phyloP scores from a whole-genome alignment of 2,329 filamentous ascomycete genomes.

The Knoxdaviesia proteae region DNA sequence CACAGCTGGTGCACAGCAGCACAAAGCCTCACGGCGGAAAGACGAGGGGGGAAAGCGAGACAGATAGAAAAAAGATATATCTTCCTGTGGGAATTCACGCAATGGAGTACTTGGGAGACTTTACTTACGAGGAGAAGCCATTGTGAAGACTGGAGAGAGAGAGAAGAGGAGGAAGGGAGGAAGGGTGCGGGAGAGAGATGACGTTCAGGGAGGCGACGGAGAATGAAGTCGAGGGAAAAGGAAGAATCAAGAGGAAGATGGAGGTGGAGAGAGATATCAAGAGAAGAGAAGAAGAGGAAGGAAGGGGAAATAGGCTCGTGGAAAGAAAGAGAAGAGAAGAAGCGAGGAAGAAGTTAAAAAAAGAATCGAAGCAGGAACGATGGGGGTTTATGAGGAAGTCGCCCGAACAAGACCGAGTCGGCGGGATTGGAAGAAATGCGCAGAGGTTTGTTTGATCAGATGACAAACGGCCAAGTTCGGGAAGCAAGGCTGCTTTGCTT shows the following conservation, averaged over 20 bases:
- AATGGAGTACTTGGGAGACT: slow-evolving; percentile 1
- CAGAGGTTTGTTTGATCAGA: too few relatives aligned
- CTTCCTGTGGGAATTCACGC: too few relatives aligned
- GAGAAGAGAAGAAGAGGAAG: slow-evolving; percentile 1
- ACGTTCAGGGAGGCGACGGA: not conserved
- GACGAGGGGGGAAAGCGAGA: not conserved
- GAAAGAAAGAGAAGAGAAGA: slow-evolving; percentile 2
- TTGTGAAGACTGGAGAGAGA: slow-evolving; percentile 16
- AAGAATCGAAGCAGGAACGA: not conserved
- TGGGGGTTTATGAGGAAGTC: too few relatives aligned
- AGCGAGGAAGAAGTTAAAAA: not conserved
- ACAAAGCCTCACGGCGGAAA: not conserved
- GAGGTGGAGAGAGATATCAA: not conserved
- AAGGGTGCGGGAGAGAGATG: slow-evolving; percentile 6
- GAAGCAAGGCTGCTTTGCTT: too few relatives aligned
- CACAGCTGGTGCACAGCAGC: not conserved
- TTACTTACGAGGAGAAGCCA: slow-evolving; percentile 63
- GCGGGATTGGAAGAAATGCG: too few relatives aligned
- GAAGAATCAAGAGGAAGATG: slow-evolving; percentile 2
- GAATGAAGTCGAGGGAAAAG: slow-evolving; percentile 4
- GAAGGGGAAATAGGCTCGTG: slow-evolving; percentile 3
- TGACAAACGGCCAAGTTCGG: too few relatives aligned
- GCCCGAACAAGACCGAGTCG: too few relatives aligned
- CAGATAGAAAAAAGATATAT: not conserved
- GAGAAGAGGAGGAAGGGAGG: slow-evolving; percentile 8